Evolutionary conservation across 306 rosid species (phyloP).

Genomic region (Senna tora): DNA sequence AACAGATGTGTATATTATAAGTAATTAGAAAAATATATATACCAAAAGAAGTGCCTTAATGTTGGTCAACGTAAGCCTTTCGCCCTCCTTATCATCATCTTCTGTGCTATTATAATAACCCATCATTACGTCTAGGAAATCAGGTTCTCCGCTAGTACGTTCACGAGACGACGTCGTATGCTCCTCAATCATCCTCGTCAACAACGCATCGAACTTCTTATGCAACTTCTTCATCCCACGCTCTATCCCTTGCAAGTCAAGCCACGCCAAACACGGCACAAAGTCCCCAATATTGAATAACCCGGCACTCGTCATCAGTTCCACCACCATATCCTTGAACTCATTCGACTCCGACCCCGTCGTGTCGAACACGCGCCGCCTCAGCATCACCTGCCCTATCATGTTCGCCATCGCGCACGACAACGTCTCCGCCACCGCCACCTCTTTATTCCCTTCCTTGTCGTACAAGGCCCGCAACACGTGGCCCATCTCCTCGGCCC

Average conservation of each 20-base stretch:
- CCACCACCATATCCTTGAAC: constrained; percentile 53
- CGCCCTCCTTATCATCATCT: constrained; percentile 8
- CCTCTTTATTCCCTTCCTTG: constrained; percentile 5
- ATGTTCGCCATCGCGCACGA: constrained; percentile 41
- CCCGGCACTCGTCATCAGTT: constrained; percentile 42
- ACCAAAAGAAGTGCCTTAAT: constrained; percentile 45
- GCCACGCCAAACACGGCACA: constrained; percentile 28
- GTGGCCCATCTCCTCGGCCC: constrained; percentile 31
- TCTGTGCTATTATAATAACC: neutral
- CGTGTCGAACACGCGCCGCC: constrained; percentile 38
- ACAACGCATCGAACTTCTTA: constrained; percentile 27
- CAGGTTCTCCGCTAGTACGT: constrained; percentile 37
- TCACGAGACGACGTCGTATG: constrained; percentile 25
- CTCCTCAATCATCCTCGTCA: constrained; percentile 43
- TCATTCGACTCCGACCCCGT: constrained; percentile 39
- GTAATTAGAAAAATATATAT: neutral
- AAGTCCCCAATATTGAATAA: constrained; percentile 43
- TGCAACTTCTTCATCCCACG: constrained; percentile 38
- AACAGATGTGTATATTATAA: too few relatives aligned
- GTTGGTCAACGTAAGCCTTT: constrained; percentile 31
- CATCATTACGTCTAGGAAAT: constrained; percentile 41
- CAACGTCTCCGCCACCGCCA: constrained; percentile 38
- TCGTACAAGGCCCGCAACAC: constrained; percentile 31
- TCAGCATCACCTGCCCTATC: constrained; percentile 41
- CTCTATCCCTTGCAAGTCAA: constrained; percentile 44